These are phyloP conservation scores for Chlamydomonas applanata DNA, from an alignment of 139 green algal species.

Conservation along the genomic window DNA sequence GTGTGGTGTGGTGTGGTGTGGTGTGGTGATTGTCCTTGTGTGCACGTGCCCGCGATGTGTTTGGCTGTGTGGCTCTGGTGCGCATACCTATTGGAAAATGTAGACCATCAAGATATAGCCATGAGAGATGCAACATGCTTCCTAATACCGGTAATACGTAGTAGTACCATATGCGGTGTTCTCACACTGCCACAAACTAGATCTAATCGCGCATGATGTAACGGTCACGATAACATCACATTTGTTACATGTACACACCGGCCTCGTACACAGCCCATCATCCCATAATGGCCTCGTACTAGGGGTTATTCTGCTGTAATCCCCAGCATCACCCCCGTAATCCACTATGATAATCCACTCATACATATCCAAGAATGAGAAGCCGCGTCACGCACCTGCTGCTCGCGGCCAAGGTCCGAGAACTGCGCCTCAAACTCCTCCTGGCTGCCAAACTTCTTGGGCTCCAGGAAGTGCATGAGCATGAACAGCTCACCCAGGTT, in stretches of 20 bases:
- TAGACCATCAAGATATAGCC: too few species aligned
- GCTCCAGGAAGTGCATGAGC: slow-evolving; percentile 81
- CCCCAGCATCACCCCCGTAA: background rate
- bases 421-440: slow-evolving; percentile 61
- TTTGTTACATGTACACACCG: too few species aligned
- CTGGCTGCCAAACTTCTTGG: slow-evolving; percentile 60
- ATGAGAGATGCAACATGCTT: background rate
- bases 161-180: too few species aligned
- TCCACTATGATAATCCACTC: background rate
- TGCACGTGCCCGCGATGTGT: too few species aligned
- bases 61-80: too few species aligned
- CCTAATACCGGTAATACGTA: too few species aligned
- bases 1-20: too few species aligned
- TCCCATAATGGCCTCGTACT: background rate
- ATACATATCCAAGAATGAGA: background rate
- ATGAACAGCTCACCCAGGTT: slow-evolving; percentile 74
- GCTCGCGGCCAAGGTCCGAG: slow-evolving; percentile 37
- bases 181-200: too few species aligned
- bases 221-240: too few species aligned
- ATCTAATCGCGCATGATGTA: too few species aligned
- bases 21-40: too few species aligned
- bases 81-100: too few species aligned
- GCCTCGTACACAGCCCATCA: background rate
- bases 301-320: background rate
- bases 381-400: slow-evolving; percentile 44